Conservation (phyloP, 768 basidiomycete species). For the Kwoniella sp. region DNA sequence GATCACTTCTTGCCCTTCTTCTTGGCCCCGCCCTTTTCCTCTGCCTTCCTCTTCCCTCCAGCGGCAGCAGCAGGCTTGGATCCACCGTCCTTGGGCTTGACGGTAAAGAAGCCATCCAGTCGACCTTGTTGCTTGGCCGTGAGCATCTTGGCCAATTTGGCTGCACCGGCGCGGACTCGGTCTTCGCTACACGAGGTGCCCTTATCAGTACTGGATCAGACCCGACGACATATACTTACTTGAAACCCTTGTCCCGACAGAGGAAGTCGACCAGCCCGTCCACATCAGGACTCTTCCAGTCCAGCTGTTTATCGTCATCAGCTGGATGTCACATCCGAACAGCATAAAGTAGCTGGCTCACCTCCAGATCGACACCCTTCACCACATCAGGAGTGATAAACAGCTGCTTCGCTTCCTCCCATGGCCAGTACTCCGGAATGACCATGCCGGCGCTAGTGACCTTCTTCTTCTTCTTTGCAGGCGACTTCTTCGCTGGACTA, state of each 20-base stretch:
- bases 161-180: constrained; percentile 88
- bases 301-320: constrained; percentile 58
- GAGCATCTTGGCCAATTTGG: constrained; percentile 81
- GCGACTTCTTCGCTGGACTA: constrained; percentile 50
- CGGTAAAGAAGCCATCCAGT: constrained; percentile 89
- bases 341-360: constrained; percentile 52
- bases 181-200: constrained; percentile 67
- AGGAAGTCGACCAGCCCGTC: constrained; percentile 91
- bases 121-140: constrained; percentile 92
- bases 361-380: constrained; percentile 79
- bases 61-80: constrained; percentile 40
- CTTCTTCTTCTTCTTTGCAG: constrained; percentile 54
- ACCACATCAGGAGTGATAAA: constrained; percentile 87
- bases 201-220: not conserved
- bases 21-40: constrained; percentile 49
- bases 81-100: constrained; percentile 57
- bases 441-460: constrained; percentile 67
- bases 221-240: constrained; percentile 56
- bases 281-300: constrained; percentile 88
- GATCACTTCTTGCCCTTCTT: constrained; percentile 50
- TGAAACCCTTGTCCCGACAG: constrained; percentile 94
- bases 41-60: constrained; percentile 57
- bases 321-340: too few species aligned
- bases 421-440: constrained; percentile 93
- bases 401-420: constrained; percentile 86